Percentiles rank a stretch among this genome's conserved stretches.
Conservation (phyloP, 2,329 filamentous ascomycete genomes). For the Diaporthe vexans region DNA sequence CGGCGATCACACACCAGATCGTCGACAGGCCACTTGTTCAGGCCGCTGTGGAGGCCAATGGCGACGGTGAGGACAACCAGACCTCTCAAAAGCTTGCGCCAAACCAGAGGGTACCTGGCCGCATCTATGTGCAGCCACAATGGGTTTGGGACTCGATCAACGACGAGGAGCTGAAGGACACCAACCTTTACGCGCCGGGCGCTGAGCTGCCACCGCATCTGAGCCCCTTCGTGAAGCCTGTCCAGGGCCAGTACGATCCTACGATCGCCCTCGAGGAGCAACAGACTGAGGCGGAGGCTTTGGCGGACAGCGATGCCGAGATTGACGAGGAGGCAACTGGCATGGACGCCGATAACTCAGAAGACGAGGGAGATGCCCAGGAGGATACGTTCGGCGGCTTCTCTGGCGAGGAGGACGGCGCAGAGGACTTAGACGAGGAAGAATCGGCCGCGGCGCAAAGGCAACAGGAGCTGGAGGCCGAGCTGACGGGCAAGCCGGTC, state of each 20-base stretch:
- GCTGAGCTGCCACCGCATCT: slow-evolving; percentile 92
- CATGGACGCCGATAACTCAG: slow-evolving; percentile 64
- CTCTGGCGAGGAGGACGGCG: slow-evolving; percentile 63
- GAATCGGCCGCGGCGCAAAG: slow-evolving; percentile 76
- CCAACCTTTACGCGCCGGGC: slow-evolving; percentile 91
- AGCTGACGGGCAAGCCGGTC: slow-evolving; percentile 79
- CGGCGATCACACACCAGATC: slow-evolving; percentile 94
- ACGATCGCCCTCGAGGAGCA: slow-evolving; percentile 88
- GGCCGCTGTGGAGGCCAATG: slow-evolving; percentile 64
- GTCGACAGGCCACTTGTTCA: slow-evolving; percentile 89
- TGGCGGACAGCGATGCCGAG: slow-evolving; percentile 67
- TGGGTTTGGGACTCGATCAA: slow-evolving; percentile 99
- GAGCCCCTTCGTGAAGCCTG: slow-evolving; percentile 93
- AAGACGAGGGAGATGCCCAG: slow-evolving; percentile 61
- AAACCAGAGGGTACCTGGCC: slow-evolving; percentile 86
- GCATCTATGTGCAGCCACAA: slow-evolving; percentile 94
- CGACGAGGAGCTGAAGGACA: slow-evolving; percentile 86
- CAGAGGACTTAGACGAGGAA: slow-evolving; percentile 61
- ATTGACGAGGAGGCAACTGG: slow-evolving; percentile 62
- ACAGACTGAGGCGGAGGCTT: slow-evolving; percentile 87
- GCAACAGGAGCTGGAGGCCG: slow-evolving; percentile 93
- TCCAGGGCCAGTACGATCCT: slow-evolving; percentile 91
- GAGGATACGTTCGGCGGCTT: slow-evolving; percentile 64
- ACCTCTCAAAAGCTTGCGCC: slow-evolving; percentile 69
- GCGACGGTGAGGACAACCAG: slow-evolving; percentile 71